These are phyloP conservation scores for Ilex asprella DNA, from an alignment of 257 asterid species.

Conservation along the genomic window DNA sequence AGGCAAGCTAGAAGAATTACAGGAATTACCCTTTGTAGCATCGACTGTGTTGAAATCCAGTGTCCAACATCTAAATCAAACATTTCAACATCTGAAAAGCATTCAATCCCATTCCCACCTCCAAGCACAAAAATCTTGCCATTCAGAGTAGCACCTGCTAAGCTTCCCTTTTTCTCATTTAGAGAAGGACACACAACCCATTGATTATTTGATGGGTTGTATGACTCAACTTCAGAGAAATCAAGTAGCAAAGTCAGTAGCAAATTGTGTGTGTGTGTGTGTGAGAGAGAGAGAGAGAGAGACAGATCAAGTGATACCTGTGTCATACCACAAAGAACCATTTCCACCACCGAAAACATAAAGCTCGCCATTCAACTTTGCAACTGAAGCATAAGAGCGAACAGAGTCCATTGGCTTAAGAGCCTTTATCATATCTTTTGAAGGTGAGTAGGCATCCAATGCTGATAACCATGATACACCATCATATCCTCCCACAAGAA, in stretches of 20 bases:
- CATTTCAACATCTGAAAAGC: conserved; percentile 77
- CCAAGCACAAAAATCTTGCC: conserved; percentile 74
- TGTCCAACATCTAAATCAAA: conserved; percentile 59
- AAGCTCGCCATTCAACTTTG: conserved; percentile 48
- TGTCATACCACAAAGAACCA: conserved; percentile 46
- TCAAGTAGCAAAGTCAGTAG: conserved; percentile 2
- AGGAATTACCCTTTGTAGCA: conserved; percentile 64
- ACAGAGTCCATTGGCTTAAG: conserved; percentile 56
- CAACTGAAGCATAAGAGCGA: conserved; percentile 62
- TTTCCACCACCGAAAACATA: conserved; percentile 81
- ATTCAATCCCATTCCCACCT: conserved; percentile 65
- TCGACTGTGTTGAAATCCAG: conserved; percentile 73
- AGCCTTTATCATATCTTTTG: conserved; percentile 46
- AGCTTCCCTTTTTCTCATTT: conserved; percentile 56
- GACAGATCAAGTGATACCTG: conserved; percentile 41
- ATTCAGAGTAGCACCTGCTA: conserved; percentile 59
- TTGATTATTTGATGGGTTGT: conserved; percentile 43
- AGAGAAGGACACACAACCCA: conserved; percentile 61
- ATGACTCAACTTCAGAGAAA: conserved; percentile 68
- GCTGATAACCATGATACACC: conserved; percentile 64
- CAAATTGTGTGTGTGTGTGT: not conserved
- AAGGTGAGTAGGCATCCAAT: conserved; percentile 59
- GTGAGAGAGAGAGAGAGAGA: not conserved
- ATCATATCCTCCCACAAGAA: conserved; percentile 74
- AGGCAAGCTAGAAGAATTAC: not conserved